Conservation (phyloP, 345 rosid species). For the Tarenaya hassleriana region DNA sequence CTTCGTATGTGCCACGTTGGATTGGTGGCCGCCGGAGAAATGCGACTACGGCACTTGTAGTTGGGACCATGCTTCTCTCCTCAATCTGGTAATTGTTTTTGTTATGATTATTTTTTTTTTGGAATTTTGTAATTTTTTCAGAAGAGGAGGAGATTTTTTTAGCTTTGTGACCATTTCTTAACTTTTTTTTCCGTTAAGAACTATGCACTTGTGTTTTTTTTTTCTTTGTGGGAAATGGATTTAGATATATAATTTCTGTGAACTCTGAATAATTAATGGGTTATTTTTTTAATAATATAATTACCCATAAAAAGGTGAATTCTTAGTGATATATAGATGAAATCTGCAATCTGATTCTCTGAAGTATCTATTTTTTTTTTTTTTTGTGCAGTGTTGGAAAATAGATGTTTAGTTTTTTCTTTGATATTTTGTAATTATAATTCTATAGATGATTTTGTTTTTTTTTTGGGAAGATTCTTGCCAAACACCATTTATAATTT, state of each 20-base stretch:
- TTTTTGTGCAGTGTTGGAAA: too few relatives aligned
- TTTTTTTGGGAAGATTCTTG: too few relatives aligned
- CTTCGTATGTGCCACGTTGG: slow-evolving; percentile 88
- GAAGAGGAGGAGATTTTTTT: not conserved
- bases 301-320: too few relatives aligned
- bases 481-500: too few relatives aligned
- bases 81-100: slow-evolving; percentile 57
- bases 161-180: not conserved
- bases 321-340: too few relatives aligned
- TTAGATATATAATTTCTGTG: not conserved
- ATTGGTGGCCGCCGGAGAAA: slow-evolving; percentile 99
- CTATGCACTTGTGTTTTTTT: too few relatives aligned
- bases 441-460: too few relatives aligned
- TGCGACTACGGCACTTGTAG: slow-evolving; percentile 90
- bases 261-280: not conserved
- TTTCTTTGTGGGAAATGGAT: not conserved
- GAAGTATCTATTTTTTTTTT: too few relatives aligned
- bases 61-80: slow-evolving; percentile 83
- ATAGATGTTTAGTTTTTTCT: too few relatives aligned
- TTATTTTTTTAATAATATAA: not conserved
- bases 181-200: slow-evolving; percentile 1
- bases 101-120: not conserved
- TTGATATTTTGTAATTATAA: too few relatives aligned
- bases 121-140: not conserved
- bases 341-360: too few relatives aligned